phyloP scores from a whole-genome alignment of 2,329 filamentous ascomycete species.

The Xylariales sp. region DNA sequence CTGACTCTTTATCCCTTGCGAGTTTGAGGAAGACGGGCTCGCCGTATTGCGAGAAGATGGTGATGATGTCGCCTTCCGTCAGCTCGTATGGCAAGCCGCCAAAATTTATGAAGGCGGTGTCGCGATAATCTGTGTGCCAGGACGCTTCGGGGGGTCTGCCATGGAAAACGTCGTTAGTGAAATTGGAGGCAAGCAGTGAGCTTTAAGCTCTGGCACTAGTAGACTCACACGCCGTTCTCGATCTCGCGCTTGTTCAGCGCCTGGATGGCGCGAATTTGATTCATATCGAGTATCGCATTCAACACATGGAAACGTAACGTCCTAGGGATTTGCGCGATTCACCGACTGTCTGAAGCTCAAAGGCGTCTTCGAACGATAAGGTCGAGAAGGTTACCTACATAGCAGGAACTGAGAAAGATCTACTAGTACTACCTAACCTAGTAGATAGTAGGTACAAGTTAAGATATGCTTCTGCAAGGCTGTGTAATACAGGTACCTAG shows the following conservation, averaged over 20 bases:
- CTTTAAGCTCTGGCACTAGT: neutral
- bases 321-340: neutral
- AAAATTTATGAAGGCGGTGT: conserved; percentile 96
- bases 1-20: conserved; percentile 93
- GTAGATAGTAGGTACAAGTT: too few relatives aligned
- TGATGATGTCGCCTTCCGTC: conserved; percentile 93
- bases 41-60: conserved; percentile 96
- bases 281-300: conserved; percentile 70
- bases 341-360: neutral
- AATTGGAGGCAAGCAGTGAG: conserved; percentile 8
- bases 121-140: conserved; percentile 97
- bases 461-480: conserved; percentile 34
- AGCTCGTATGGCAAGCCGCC: conserved; percentile 93
- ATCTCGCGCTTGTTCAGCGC: conserved; percentile 95
- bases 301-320: neutral
- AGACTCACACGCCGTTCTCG: conserved; percentile 82
- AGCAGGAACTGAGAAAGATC: conserved; percentile 9
- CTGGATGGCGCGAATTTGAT: conserved; percentile 91
- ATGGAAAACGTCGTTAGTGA: conserved; percentile 42
- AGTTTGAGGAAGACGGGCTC: conserved; percentile 95
- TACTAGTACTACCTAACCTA: too few relatives aligned
- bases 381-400: conserved; percentile 10
- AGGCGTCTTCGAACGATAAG: neutral
- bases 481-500: neutral
- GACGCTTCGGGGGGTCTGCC: conserved; percentile 83